Conservation (phyloP, 1,284 basidiomycete genomes). For the Cutaneotrichosporon sp. region DNA sequence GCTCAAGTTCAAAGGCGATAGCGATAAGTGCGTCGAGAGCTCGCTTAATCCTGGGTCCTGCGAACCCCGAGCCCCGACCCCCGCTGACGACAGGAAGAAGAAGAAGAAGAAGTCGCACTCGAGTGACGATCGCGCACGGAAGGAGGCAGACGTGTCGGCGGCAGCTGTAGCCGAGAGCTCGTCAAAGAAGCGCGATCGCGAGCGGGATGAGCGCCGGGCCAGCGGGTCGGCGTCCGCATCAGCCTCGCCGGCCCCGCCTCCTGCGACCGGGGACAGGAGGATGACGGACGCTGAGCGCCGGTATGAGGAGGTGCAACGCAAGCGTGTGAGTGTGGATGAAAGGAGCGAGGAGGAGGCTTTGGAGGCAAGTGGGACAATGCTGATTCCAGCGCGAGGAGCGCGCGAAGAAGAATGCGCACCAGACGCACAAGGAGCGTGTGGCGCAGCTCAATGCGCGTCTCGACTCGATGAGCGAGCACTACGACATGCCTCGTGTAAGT, state of each 20-base stretch:
- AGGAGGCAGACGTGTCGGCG: conserved; percentile 31
- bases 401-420: conserved; percentile 72
- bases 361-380: conserved; percentile 6
- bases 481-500: conserved; percentile 45
- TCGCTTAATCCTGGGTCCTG: too few relatives aligned
- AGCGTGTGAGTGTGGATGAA: conserved; percentile 59
- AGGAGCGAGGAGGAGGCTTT: neutral
- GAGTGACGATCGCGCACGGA: conserved; percentile 25
- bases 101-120: conserved; percentile 76
- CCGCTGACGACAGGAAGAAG: conserved; percentile 9
- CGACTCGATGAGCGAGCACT: conserved; percentile 59
- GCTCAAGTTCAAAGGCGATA: conserved; percentile 78
- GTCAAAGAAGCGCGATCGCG: neutral
- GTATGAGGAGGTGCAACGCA: conserved; percentile 78
- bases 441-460: conserved; percentile 85
- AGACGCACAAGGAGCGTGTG: conserved; percentile 94
- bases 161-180: conserved; percentile 31
- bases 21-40: conserved; percentile 78
- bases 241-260: conserved; percentile 3
- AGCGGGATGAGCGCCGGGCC: neutral
- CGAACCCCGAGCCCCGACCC: too few relatives aligned
- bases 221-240: conserved; percentile 2
- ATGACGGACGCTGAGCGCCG: conserved; percentile 86
- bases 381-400: conserved; percentile 64
- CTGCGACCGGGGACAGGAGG: conserved; percentile 35